Evolutionary conservation across 2,329 filamentous ascomycete genomes (phyloP), one percentile per base, ranked within the genome.

Genomic region (Arthrobotrys megalospora): DNA sequence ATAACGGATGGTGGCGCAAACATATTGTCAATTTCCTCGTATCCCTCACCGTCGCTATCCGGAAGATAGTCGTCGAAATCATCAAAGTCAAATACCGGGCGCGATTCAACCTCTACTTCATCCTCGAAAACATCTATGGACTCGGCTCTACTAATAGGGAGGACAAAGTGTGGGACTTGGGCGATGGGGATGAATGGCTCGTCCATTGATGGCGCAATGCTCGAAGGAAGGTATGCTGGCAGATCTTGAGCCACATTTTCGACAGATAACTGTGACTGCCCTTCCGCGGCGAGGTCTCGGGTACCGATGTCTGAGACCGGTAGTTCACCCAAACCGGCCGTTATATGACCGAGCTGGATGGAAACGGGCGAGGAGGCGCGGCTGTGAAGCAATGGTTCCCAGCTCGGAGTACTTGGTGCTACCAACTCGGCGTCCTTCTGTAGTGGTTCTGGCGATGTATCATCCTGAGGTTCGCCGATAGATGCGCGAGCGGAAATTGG

Each of bases 101-200:
- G 62, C 6, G 66, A 72, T 47, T 72, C 75, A 48, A 78, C 66
- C 28, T 78, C 62, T 19, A 72, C 64, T 16, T 78, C 75, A 48
- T 68, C 19, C 8, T 64, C 24, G 16, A 28, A 64, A 34, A 2
- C 32, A 43, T 38, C 19, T 5, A 36, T 24, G 52, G 75, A 78
- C 36, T 12, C 28, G 6, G 67, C 24, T n/a, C 67, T 50, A 14
- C 75, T 78, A n/a, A 11, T 41, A 6, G 75, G 75, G 24, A 78
- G 45, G 11, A 16, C 14, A 21, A 28, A 24, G 11, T 16, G 43
- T 47, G 41, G 21, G n/a, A 63, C 21, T 24, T 70, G 34, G 10
- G 38, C 11, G 19, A 19, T 12, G 14, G 24, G 36, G 6, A 32
- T 10, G n/a, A 24, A 6, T 14, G 24, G 43, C 19, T 38, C 67